phyloP scores from a whole-genome alignment of 2,329 filamentous ascomycete species.

The Davidsoniella australis region DNA sequence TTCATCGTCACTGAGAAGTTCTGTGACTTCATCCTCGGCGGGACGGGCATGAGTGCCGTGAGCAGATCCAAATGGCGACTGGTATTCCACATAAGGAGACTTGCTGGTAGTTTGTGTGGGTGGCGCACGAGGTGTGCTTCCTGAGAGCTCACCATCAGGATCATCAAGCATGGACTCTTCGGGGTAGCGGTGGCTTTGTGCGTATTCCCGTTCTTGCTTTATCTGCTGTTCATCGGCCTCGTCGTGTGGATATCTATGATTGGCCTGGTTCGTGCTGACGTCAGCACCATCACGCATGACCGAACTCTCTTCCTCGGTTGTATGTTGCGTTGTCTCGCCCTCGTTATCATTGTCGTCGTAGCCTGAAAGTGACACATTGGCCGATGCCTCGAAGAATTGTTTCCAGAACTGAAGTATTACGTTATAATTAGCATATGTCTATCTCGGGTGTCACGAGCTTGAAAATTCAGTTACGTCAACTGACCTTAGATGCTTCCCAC shows the following conservation, averaged over 20 bases:
- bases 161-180: slow-evolving; percentile 56
- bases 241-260: background rate
- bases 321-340: slow-evolving; percentile 33
- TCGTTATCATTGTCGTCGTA: slow-evolving; percentile 68
- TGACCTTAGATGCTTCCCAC: slow-evolving; percentile 89
- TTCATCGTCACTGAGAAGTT: slow-evolving; percentile 21
- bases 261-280: slow-evolving; percentile 16
- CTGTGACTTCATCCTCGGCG: slow-evolving; percentile 33
- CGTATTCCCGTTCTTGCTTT: slow-evolving; percentile 7
- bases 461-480: background rate
- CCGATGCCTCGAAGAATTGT: slow-evolving; percentile 97
- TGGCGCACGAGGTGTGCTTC: slow-evolving; percentile 46
- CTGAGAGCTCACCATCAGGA: slow-evolving; percentile 31
- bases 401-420: slow-evolving; percentile 69
- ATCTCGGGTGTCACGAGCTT: background rate
- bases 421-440: too few species aligned
- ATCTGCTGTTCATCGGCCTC: background rate
- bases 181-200: background rate
- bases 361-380: slow-evolving; percentile 87
- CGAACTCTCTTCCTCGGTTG: slow-evolving; percentile 31
- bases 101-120: slow-evolving; percentile 31
- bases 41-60: slow-evolving; percentile 49
- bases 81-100: slow-evolving; percentile 41
- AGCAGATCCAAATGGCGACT: slow-evolving; percentile 34
- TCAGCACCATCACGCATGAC: slow-evolving; percentile 38